phyloP scores from a whole-genome alignment of 768 basidiomycete species.

The Phaeotremella skinneri region DNA sequence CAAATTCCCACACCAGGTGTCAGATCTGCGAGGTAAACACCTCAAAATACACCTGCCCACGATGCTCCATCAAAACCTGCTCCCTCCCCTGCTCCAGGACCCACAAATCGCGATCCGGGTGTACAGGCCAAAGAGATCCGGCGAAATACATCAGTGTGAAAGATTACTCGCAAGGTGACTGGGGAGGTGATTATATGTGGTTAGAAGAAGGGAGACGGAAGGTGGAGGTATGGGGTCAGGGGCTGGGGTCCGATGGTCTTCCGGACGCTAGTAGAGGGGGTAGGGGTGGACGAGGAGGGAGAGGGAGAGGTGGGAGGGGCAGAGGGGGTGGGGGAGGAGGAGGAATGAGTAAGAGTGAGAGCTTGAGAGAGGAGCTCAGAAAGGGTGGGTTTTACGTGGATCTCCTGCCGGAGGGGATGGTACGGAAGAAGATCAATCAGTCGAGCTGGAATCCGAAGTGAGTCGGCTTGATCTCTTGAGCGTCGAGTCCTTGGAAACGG shows the following conservation, averaged over 20 bases:
- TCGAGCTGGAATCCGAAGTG: slow-evolving; percentile 81
- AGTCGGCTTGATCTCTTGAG: no score
- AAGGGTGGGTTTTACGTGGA: slow-evolving; percentile 69
- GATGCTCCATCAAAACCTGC: slow-evolving; percentile 43
- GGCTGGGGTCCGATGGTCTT: slow-evolving; percentile 40
- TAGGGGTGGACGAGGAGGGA: slow-evolving; percentile 32
- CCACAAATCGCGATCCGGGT: slow-evolving; percentile 39
- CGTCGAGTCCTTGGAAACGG: no score
- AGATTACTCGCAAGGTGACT: slow-evolving; percentile 74
- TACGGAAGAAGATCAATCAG: slow-evolving; percentile 70
- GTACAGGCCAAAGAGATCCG: slow-evolving; percentile 41
- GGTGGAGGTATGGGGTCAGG: slow-evolving; percentile 64
- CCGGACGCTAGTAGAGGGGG: slow-evolving; percentile 29
- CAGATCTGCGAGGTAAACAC: slow-evolving; percentile 18
- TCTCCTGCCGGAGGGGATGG: slow-evolving; percentile 78
- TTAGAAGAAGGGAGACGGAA: slow-evolving; percentile 77
- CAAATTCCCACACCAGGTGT: background rate
- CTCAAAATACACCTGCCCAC: slow-evolving; percentile 50
- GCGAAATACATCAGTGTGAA: slow-evolving; percentile 62
- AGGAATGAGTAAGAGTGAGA: slow-evolving; percentile 62
- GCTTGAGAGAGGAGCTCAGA: slow-evolving; percentile 68
- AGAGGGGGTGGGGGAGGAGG: slow-evolving; percentile 45
- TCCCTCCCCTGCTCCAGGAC: slow-evolving; percentile 41
- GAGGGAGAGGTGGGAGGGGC: slow-evolving; percentile 56
- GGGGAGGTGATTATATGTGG: slow-evolving; percentile 86